phyloP scores from a whole-genome alignment of 2,329 filamentous ascomycete genomes.

The Aspergillus hortae region DNA sequence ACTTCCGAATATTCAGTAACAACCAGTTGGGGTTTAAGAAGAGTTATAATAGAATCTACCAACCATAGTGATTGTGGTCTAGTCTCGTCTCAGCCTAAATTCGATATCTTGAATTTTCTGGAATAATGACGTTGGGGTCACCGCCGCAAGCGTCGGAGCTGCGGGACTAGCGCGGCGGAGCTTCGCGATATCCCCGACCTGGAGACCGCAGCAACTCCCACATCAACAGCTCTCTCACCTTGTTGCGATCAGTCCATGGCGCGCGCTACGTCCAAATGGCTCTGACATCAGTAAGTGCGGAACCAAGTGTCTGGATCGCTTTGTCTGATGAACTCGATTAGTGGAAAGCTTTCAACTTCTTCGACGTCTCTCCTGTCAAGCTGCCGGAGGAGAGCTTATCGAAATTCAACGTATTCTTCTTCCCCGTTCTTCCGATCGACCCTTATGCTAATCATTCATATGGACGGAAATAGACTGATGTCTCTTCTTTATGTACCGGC shows the following conservation, averaged over 20 bases:
- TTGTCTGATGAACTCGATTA: slow-evolving; percentile 36
- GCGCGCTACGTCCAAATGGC: slow-evolving; percentile 37
- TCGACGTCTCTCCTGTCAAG: slow-evolving; percentile 84
- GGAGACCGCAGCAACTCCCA: neutral
- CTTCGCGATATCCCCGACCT: slow-evolving; percentile 10
- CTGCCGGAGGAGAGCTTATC: slow-evolving; percentile 73
- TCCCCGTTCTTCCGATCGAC: neutral
- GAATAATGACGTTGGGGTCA: neutral
- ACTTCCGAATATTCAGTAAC: no score
- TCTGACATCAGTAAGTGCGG: slow-evolving; percentile 37
- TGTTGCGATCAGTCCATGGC: slow-evolving; percentile 25
- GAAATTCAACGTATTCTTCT: slow-evolving; percentile 67
- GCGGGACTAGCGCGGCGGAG: slow-evolving; percentile 15
- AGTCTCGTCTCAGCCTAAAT: no score
- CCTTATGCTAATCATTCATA: neutral
- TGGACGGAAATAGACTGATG: slow-evolving; percentile 51
- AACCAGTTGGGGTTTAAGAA: no score
- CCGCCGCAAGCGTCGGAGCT: neutral
- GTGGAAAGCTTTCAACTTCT: slow-evolving; percentile 99
- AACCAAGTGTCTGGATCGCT: neutral
- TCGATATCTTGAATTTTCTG: neutral
- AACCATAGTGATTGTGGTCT: no score
- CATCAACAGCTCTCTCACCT: slow-evolving; percentile 14
- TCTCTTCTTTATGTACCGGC: slow-evolving; percentile 79
- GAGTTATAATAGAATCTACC: no score